These are phyloP conservation scores for Aspergillus nidulans DNA, from an alignment of 495 filamentous ascomycete genomes.

Conservation along the genomic window DNA sequence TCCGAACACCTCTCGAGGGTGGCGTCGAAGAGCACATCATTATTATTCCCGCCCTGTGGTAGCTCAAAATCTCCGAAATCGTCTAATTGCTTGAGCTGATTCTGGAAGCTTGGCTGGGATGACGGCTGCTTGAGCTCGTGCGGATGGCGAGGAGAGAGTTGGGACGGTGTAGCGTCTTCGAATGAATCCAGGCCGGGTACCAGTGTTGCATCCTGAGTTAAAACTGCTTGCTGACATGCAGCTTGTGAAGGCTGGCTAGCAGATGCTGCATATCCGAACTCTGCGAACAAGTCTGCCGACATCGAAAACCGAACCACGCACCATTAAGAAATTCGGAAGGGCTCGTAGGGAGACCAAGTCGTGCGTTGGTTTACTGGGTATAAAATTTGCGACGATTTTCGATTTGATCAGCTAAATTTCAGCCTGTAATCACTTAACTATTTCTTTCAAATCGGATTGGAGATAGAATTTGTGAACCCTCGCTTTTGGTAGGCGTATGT, in stretches of 20 bases:
- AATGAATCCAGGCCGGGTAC: slow-evolving; percentile 24
- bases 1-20: slow-evolving; percentile 29
- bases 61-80: slow-evolving; percentile 12
- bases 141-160: slow-evolving; percentile 9
- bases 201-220: slow-evolving; percentile 18
- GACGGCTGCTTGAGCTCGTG: slow-evolving; percentile 1
- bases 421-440: neutral
- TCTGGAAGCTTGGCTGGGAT: neutral
- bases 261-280: slow-evolving; percentile 49
- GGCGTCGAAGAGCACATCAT: slow-evolving; percentile 46
- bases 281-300: slow-evolving; percentile 72
- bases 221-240: slow-evolving; percentile 9
- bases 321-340: neutral
- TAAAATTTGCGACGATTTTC: neutral
- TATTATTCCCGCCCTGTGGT: slow-evolving; percentile 23
- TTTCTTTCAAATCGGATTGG: neutral
- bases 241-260: slow-evolving; percentile 18
- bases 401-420: neutral
- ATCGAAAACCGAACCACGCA: slow-evolving; percentile 34
- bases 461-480: too few relatives aligned
- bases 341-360: neutral
- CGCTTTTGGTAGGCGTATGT: neutral
- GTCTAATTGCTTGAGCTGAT: slow-evolving; percentile 2
- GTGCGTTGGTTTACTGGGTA: too few relatives aligned
- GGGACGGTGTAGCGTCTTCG: slow-evolving; percentile 16